A percentile compares a stretch with the other conserved stretches of the same genome.
Conservation (phyloP, 495 filamentous ascomycete species). For the Apodospora peruviana region DNA sequence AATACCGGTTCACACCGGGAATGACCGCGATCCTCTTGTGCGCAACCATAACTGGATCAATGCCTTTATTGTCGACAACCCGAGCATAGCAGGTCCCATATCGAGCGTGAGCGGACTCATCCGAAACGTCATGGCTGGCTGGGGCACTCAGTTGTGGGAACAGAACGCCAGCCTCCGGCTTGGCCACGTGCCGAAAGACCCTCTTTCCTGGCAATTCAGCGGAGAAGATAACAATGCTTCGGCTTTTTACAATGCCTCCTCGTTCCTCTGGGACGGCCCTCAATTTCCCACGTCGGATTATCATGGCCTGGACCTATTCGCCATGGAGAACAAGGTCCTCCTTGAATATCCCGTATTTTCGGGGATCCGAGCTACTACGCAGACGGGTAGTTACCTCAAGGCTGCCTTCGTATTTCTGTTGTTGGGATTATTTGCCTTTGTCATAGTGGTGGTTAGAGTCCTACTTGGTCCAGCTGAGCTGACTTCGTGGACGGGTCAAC, state of each 20-base stretch:
- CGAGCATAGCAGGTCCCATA: not conserved
- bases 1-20: not conserved
- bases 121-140: not conserved
- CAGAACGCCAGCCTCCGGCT: not conserved
- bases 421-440: not conserved
- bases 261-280: not conserved
- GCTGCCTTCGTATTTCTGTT: not conserved
- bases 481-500: constrained; percentile 9
- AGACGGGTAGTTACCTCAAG: not conserved
- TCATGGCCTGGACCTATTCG: too few species aligned
- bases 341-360: constrained; percentile 3
- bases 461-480: not conserved
- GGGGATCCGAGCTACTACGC: not conserved
- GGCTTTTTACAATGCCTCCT: not conserved
- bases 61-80: not conserved
- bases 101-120: not conserved
- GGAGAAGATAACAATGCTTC: not conserved
- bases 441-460: not conserved
- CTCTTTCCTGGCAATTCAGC: not conserved
- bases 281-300: not conserved
- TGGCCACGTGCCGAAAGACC: not conserved
- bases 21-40: too few species aligned
- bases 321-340: not conserved
- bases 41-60: not conserved
- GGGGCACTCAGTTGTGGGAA: not conserved